A percentile compares a stretch with the other conserved stretches of the same genome.
These are phyloP conservation scores for Ophiostoma piceae DNA, from an alignment of 2,329 filamentous ascomycete species.

Conservation along the genomic window DNA sequence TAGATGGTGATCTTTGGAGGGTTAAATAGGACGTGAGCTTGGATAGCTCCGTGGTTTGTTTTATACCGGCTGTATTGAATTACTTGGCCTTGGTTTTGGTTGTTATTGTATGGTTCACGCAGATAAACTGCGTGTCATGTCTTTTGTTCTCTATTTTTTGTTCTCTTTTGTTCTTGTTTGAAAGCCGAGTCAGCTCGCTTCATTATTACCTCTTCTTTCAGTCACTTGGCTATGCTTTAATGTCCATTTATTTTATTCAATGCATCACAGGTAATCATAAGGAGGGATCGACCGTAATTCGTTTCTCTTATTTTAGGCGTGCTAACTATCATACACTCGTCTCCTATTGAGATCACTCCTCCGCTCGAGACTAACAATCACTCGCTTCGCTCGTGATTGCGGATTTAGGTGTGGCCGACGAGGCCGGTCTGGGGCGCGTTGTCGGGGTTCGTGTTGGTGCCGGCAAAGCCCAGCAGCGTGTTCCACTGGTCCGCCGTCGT, in stretches of 20 bases:
- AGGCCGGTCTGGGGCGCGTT: conserved; percentile 37
- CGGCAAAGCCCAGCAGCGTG: conserved; percentile 38
- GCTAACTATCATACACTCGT: conserved; percentile 18
- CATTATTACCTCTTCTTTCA: neutral
- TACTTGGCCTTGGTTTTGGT: neutral
- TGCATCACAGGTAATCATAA: neutral
- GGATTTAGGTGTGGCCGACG: conserved; percentile 35
- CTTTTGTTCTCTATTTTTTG: neutral
- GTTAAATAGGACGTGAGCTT: neutral
- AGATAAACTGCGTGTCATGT: neutral
- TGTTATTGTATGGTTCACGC: neutral
- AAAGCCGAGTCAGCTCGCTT: neutral
- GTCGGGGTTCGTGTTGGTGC: conserved; percentile 38
- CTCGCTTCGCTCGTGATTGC: too few relatives aligned
- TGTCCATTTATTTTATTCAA: neutral
- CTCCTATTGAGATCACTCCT: neutral
- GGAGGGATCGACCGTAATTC: conserved; percentile 15
- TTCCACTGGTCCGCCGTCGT: conserved; percentile 41
- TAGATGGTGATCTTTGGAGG: neutral
- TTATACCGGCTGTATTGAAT: neutral
- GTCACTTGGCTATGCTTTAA: neutral
- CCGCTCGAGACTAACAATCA: neutral
- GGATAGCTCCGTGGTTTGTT: neutral
- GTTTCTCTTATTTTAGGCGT: conserved; percentile 18
- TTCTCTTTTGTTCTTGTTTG: neutral